Evolutionary conservation across 73 alveolate genomes (phyloP).

Genomic region (Effrenium voratum): DNA sequence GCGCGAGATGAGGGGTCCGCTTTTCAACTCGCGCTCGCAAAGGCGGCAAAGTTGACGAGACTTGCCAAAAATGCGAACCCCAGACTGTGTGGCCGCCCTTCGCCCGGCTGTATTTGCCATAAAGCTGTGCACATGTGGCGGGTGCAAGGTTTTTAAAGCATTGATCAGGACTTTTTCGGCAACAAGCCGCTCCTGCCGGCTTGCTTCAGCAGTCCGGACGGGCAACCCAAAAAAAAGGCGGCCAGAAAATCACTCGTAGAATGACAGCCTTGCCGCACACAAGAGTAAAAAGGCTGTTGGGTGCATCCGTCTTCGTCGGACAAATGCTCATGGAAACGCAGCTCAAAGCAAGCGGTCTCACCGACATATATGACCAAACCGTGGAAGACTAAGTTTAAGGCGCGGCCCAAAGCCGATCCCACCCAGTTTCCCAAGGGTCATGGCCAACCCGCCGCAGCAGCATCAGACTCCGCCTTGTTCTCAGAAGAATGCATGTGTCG

Average conservation of each 20-base stretch:
- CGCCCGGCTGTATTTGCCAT: too few species aligned
- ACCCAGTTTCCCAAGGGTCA: neutral
- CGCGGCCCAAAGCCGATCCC: neutral
- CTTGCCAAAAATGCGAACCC: too few species aligned
- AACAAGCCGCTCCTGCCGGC: neutral
- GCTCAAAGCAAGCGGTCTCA: neutral
- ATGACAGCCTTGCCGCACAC: neutral
- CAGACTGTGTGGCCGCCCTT: too few species aligned
- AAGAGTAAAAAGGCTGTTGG: constrained; percentile 9
- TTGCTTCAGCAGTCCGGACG: neutral
- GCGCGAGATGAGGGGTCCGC: too few species aligned
- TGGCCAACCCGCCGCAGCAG: constrained; percentile 11
- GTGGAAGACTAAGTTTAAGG: constrained; percentile 11
- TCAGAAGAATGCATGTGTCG: neutral
- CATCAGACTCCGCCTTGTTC: neutral
- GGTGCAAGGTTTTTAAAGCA: neutral
- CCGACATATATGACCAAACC: constrained; percentile 24
- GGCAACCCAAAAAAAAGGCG: neutral
- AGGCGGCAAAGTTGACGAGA: too few species aligned
- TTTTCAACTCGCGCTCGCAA: too few species aligned
- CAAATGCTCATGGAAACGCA: constrained; percentile 30
- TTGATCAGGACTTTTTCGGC: neutral
- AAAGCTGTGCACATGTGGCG: neutral
- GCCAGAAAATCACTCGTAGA: neutral
- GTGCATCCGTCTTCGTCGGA: constrained; percentile 24